Evolutionary conservation across 805 yeast species (phyloP).

Genomic region (Ogataea minuta): DNA sequence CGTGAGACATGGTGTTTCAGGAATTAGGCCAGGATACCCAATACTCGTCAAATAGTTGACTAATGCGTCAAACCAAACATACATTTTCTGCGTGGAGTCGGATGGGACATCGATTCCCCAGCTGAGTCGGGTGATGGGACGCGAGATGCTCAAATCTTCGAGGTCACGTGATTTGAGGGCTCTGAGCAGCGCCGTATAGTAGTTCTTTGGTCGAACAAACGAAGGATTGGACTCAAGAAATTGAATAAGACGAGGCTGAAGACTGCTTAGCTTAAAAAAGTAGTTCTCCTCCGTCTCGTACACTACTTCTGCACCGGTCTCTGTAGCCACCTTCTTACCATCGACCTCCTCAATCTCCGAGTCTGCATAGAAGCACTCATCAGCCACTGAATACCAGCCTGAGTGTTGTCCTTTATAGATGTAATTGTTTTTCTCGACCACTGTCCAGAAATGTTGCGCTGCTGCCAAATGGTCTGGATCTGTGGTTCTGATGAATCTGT

Average conservation of each 20-base stretch:
- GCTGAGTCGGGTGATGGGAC: conserved; percentile 71
- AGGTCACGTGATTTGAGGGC: conserved; percentile 53
- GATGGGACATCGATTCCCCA: conserved; percentile 94
- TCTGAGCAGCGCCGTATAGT: conserved; percentile 50
- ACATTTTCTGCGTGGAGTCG: conserved; percentile 73
- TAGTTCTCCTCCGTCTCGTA: conserved; percentile 82
- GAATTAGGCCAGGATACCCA: conserved; percentile 48
- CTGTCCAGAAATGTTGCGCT: conserved; percentile 69
- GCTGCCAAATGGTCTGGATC: conserved; percentile 71
- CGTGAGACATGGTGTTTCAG: conserved; percentile 34
- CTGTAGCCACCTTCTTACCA: conserved; percentile 46
- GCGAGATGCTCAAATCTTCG: conserved; percentile 77
- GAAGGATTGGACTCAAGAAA: conserved; percentile 47
- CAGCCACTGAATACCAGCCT: conserved; percentile 95
- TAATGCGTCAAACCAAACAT: conserved; percentile 97
- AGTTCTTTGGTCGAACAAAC: conserved; percentile 66
- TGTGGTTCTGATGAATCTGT: conserved; percentile 88
- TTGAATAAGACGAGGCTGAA: conserved; percentile 53
- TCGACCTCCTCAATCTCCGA: conserved; percentile 54
- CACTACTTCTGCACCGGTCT: conserved; percentile 72
- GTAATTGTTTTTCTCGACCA: conserved; percentile 54
- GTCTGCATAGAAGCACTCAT: conserved; percentile 91
- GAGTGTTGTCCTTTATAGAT: conserved; percentile 81
- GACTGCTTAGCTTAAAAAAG: conserved; percentile 70
- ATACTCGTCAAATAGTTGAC: conserved; percentile 73